Base-by-base conservation (phyloP, 2,329 filamentous ascomycete species). In the Phyllosticta ampelicida region DNA sequence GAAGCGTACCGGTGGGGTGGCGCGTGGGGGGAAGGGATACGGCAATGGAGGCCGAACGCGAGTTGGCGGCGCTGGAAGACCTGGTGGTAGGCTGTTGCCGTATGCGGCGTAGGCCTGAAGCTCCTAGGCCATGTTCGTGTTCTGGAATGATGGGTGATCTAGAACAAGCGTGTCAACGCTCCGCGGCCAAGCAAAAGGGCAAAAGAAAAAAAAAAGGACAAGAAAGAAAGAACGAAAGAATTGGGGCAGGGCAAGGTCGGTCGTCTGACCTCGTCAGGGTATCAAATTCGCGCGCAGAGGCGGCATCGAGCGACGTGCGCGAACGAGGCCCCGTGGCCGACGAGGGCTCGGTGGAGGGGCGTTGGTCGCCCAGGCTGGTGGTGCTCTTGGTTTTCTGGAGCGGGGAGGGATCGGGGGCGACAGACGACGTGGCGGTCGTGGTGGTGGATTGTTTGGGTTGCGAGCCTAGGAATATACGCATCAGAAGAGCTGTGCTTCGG, bases 101-200 rank as follows among this genome's bases (percentile, higher is more conserved):
- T 72, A 99, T 99, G 67, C 94, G 87, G 70, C 91, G 87, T 68
- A 99, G 81, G 64, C 94, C 91, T 59, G 90, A 95, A 51, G 86
- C 81, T 57, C 89, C 89, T 62, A 94, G 76, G 65, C 89, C 89
- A 78, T 94, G 88, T 68, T 95, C 90, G 74, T 92, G 89, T 73
- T 92, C 90, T 63, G 84, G 80, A 70, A 95, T 82, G 69, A 95
- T 81, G 68, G 90, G 84, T 67, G 89, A 89, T 51, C 58, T 60
- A 54, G 44, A 54, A 51, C 44, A 56, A 51, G 53, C 49, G 48
- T 52, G 19, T 10, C 26, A 23, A 53, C 51, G 51, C 30, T 8
- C 13, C 13, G 20, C 44, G 18, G 51, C 20, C 13, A 9, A n/a
- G n/a, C 5, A 18, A 29, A 13, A 8, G 9, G 18, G 29, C 26